Conservation (phyloP, 345 rosid species). For the Moricandia moricandioides region DNA sequence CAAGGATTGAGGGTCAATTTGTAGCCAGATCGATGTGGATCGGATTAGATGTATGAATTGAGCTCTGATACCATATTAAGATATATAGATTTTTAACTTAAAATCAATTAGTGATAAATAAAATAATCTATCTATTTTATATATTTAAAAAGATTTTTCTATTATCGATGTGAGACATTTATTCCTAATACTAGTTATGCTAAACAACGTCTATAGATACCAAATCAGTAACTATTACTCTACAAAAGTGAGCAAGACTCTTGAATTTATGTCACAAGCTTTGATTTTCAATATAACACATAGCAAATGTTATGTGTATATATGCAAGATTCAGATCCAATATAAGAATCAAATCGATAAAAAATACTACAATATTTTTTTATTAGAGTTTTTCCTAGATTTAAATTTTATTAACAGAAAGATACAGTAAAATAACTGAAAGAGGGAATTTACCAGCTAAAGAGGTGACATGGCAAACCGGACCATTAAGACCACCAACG, state of each 20-base stretch:
- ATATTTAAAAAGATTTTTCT: too few relatives aligned
- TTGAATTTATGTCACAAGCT: neutral
- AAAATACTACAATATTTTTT: neutral
- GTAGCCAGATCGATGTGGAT: too few relatives aligned
- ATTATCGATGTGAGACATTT: too few relatives aligned
- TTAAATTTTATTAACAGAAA: neutral
- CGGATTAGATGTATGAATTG: too few relatives aligned
- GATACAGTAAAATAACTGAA: neutral
- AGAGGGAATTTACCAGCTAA: slow-evolving; percentile 50
- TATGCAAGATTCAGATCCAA: neutral
- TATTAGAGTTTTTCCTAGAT: neutral
- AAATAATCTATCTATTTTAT: too few relatives aligned
- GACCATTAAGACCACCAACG: slow-evolving; percentile 78
- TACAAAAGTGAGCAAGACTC: neutral
- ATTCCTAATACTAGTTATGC: too few relatives aligned
- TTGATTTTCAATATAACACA: neutral
- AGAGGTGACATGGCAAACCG: slow-evolving; percentile 61
- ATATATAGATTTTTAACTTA: too few relatives aligned
- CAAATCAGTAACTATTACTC: neutral
- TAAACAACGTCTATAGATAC: neutral
- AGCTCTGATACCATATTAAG: too few relatives aligned
- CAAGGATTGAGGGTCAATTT: too few relatives aligned
- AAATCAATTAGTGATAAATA: too few relatives aligned
- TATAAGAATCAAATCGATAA: neutral
- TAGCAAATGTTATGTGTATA: neutral